Conservation (phyloP, 768 basidiomycete species). For the Hygrophorus russula region DNA sequence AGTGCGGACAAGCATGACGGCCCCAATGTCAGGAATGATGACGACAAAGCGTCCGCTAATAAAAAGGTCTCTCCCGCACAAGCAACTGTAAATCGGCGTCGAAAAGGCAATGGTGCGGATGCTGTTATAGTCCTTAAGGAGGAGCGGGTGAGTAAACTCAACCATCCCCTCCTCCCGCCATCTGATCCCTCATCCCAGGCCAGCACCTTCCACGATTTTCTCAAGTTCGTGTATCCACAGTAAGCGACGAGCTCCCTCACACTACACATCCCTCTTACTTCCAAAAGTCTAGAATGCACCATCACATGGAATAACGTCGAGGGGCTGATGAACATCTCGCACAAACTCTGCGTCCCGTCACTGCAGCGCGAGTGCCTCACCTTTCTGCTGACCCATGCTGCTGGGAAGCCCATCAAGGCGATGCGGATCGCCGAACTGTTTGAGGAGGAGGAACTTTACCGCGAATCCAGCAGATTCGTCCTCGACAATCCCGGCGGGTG, state of each 20-base stretch:
- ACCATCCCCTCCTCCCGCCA: background rate
- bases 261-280: constrained; percentile 5
- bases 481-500: constrained; percentile 87
- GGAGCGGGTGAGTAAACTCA: constrained; percentile 49
- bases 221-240: constrained; percentile 92
- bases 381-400: constrained; percentile 87
- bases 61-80: constrained; percentile 22
- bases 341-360: constrained; percentile 77
- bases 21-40: constrained; percentile 3
- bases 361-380: constrained; percentile 75
- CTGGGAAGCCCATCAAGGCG: constrained; percentile 86
- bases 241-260: constrained; percentile 23
- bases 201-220: constrained; percentile 83
- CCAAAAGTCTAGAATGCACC: constrained; percentile 71
- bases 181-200: constrained; percentile 31
- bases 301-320: constrained; percentile 96
- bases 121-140: constrained; percentile 87
- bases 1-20: constrained; percentile 13
- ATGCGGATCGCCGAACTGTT: constrained; percentile 88
- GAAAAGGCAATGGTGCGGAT: constrained; percentile 45
- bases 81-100: constrained; percentile 28
- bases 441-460: constrained; percentile 81
- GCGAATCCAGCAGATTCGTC: constrained; percentile 85
- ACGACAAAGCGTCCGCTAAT: background rate
- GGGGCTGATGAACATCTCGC: constrained; percentile 80